Base-by-base conservation (phyloP, 805 yeast genomes). In the Ogataea polymorpha region DNA sequence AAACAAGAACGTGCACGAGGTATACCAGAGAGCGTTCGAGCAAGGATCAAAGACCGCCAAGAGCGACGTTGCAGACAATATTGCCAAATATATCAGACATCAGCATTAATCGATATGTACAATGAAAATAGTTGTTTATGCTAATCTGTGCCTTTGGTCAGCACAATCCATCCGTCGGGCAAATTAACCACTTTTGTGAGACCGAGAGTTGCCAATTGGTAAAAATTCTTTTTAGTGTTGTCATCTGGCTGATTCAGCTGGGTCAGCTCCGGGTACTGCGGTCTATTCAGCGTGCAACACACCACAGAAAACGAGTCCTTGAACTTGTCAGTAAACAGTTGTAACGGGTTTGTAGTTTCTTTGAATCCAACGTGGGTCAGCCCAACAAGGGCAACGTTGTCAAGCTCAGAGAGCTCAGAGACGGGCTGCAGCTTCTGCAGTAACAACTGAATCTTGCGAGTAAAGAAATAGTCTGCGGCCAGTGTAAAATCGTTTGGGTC, bases 21-120 rank as follows among this genome's bases (percentile, higher is more conserved):
- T 87, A 38, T 88, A 88, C 59, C 84, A 83, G 59, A 72, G 72
- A 27, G 93, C 95, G 3, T 75, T 85, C 46, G 86, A 81, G 47
- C 59, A 67, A 10, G 75, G 79, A 8, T 77, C 82, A 2, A 82
- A 80, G 56, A 58, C 72, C 6, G 80, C 84, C 4, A 74, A 82
- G 8, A 74, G 82, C 40, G 66, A 74, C 49, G 80, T 88, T 6
- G 89, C 89, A 6, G 88, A 82, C 58, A 76, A 74, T 50, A 83
- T 84, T 45, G 87, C 88, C 2, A 71, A 73, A 41, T 82, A 83
- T 56, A 80, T 84, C 18, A 55, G 56, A 31, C 51, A 53, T 36
- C 60, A 56, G 42, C 43, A 46, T 28, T 49, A 42, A 37, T 32
- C 34, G 34, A 37, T 31, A 31, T 18, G 33, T 31, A 31, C 34